Conservation (phyloP, 169 alveolate genomes). For the Plasmodium inui region DNA sequence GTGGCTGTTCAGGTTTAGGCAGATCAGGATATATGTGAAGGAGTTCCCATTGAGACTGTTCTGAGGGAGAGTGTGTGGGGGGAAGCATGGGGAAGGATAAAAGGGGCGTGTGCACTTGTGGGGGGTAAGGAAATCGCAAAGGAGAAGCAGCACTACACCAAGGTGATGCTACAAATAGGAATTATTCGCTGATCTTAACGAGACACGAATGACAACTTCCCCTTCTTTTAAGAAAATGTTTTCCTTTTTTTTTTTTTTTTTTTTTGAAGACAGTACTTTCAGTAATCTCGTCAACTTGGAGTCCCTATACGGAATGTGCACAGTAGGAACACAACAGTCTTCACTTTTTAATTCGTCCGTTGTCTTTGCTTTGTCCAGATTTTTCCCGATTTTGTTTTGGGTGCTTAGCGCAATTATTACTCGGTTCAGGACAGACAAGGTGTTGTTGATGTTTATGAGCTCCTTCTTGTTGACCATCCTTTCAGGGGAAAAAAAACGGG, state of each 20-base stretch:
- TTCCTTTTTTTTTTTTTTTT: neutral
- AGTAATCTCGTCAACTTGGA: constrained; percentile 68
- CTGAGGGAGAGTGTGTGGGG: neutral
- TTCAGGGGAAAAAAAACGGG: neutral
- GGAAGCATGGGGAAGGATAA: no score
- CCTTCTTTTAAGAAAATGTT: neutral
- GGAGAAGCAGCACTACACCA: neutral
- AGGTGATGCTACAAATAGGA: neutral
- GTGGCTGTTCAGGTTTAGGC: constrained; percentile 47
- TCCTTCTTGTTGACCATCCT: constrained; percentile 70
- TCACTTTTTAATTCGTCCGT: constrained; percentile 27
- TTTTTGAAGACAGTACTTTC: constrained; percentile 14
- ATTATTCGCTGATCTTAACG: neutral
- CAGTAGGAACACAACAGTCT: neutral
- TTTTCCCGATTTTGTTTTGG: constrained; percentile 41
- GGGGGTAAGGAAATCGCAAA: neutral
- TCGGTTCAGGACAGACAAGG: constrained; percentile 52
- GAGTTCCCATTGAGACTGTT: constrained; percentile 67
- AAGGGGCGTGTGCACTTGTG: no score
- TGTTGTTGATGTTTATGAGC: constrained; percentile 64
- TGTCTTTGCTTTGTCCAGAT: constrained; percentile 12
- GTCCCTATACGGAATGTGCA: constrained; percentile 67
- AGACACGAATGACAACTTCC: neutral
- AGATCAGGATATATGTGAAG: constrained; percentile 45
- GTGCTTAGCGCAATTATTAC: constrained; percentile 66